Evolutionary conservation across 805 yeast species (phyloP), one percentile per base, ranked within the genome.

Genomic region (Metschnikowia lochheadii): DNA sequence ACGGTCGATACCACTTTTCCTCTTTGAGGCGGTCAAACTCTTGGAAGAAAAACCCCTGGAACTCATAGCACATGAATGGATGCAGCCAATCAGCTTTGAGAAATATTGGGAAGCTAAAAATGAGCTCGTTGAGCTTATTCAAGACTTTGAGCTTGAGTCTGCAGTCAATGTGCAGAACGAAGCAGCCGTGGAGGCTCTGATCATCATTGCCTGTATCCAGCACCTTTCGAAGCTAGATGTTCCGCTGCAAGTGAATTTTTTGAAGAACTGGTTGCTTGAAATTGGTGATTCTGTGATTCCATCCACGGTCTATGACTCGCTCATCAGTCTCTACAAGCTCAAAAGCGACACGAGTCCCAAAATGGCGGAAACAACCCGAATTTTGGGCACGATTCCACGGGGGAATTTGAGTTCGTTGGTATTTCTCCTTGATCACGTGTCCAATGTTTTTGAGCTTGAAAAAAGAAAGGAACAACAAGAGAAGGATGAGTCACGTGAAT

Each of bases 231-330:
- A 38, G 18, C 20, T 62, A 15, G 50, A 48, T 10, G 44, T 42
- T 2, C 34, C 15, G 14, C 40, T 49, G 5, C 49, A 67, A 32
- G 54, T 72, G 5, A 70, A 68, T 48, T 73, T 72, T 48, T 37
- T 69, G 31, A 70, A 68, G 48, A 64, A 63, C 50, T 74, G 78
- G 78, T 58, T 73, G 21, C 57, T 74, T 6, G 77, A 74, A 50
- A 63, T 67, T 13, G 63, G 67, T 36, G 78, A 74, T 49, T 69
- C 77, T 0, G 52, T 73, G 21, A 71, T 74, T 13, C 78, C 78
- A 0, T 72, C 73, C 48, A 64, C 70, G 54, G 66, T 70, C 5
- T 70, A 62, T 54, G 78, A 73, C 37, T 54, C 69, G 14, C 52
- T 70, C 23, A 44, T 64, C 11, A 56, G 54, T 13, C 49, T 50